Conservation (phyloP, 495 filamentous ascomycete species). For the Penicillium egyptiacum region DNA sequence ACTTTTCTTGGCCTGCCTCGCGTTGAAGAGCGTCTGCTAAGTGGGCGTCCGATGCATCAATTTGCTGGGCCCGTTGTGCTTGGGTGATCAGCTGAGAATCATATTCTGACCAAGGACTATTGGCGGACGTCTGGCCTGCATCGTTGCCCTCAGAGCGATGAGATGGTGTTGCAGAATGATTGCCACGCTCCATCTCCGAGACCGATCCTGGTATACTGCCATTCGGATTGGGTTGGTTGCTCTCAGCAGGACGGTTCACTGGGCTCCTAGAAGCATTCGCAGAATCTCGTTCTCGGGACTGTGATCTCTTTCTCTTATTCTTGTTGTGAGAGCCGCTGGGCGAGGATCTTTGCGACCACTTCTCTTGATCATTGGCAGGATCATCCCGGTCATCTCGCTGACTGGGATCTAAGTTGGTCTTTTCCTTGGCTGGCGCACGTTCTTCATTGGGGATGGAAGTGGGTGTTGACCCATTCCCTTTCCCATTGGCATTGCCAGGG, state of each 20-base stretch:
- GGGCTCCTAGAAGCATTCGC: slow-evolving; percentile 23
- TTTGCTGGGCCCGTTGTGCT: slow-evolving; percentile 46
- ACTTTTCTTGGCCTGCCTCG: slow-evolving; percentile 44
- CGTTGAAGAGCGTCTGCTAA: slow-evolving; percentile 52
- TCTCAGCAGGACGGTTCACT: slow-evolving; percentile 12
- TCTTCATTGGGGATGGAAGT: slow-evolving; percentile 7
- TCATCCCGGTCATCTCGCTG: slow-evolving; percentile 6
- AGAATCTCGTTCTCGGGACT: slow-evolving; percentile 35
- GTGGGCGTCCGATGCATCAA: slow-evolving; percentile 52
- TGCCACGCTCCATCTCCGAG: slow-evolving; percentile 30
- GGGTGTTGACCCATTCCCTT: background rate
- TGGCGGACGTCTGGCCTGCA: slow-evolving; percentile 31
- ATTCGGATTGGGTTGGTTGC: slow-evolving; percentile 19
- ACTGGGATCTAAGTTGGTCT: slow-evolving; percentile 7
- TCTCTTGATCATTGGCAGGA: slow-evolving; percentile 24
- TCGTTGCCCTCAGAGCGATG: slow-evolving; percentile 36
- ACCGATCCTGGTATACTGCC: slow-evolving; percentile 22
- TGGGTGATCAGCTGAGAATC: slow-evolving; percentile 44
- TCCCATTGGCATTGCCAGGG: slow-evolving; percentile 7
- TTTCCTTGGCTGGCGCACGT: background rate
- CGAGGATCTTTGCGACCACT: slow-evolving; percentile 29
- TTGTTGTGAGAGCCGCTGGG: slow-evolving; percentile 27
- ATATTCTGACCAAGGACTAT: slow-evolving; percentile 43
- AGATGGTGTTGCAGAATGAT: slow-evolving; percentile 26
- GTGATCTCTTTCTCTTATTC: slow-evolving; percentile 46